A percentile compares a stretch with the other conserved stretches of the same genome.
These are phyloP conservation scores for Phytophthora capsici DNA, from an alignment of 352 stramenopile genomes.

Conservation along the genomic window DNA sequence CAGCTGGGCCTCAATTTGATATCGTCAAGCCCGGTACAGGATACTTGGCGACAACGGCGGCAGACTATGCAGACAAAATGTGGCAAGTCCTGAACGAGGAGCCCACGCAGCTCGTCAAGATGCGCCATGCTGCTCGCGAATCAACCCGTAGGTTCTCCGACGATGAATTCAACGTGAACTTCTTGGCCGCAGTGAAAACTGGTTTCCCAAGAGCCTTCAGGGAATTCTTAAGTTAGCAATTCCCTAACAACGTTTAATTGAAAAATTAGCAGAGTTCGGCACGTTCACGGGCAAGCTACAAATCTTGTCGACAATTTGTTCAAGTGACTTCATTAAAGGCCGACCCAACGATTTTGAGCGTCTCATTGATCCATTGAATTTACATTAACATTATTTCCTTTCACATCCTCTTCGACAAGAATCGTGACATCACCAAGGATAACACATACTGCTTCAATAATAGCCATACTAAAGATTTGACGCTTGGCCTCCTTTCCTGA, in stretches of 20 bases:
- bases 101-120: neutral
- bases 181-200: neutral
- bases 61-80: neutral
- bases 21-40: no score
- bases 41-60: neutral
- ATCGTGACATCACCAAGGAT: slow-evolving; percentile 1
- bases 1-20: no score
- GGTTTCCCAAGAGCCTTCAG: neutral
- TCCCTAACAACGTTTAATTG: no score
- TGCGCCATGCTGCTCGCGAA: neutral
- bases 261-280: no score
- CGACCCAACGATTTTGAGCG: neutral
- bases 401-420: slow-evolving; percentile 17
- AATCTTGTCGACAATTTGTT: slow-evolving; percentile 14
- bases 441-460: slow-evolving; percentile 23
- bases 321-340: slow-evolving; percentile 4
- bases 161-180: neutral
- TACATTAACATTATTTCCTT: slow-evolving; percentile 26
- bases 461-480: neutral
- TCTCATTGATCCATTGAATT: slow-evolving; percentile 12
- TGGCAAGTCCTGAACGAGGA: neutral
- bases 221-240: no score
- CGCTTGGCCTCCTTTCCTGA: slow-evolving; percentile 11
- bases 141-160: neutral
- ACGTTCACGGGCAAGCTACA: no score